phyloP scores from a whole-genome alignment of 352 stramenopile species.

The Pythium rhizo-oryzae region DNA sequence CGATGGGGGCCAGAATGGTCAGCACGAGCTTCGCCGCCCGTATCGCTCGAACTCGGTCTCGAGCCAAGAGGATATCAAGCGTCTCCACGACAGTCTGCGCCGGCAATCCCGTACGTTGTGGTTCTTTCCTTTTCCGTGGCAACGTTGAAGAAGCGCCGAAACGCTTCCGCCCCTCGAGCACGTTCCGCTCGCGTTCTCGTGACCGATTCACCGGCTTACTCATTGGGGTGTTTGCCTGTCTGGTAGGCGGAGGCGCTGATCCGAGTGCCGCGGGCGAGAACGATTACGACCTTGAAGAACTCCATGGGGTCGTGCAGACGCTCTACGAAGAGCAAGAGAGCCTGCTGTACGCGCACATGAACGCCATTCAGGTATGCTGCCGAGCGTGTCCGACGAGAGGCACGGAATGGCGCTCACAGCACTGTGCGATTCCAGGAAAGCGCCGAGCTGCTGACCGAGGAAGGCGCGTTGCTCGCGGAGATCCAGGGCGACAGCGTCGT shows the following conservation, averaged over 20 bases:
- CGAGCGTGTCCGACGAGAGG: too few relatives aligned
- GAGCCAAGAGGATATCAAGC: constrained; percentile 68
- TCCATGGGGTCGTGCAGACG: constrained; percentile 81
- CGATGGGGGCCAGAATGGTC: constrained; percentile 17
- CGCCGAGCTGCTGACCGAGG: constrained; percentile 96
- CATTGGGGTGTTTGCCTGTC: not conserved
- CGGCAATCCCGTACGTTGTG: constrained; percentile 48
- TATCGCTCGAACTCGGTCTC: constrained; percentile 39
- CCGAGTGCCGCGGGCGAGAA: constrained; percentile 24
- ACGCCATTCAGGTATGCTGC: constrained; percentile 86
- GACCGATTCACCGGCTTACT: not conserved
- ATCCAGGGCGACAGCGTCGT: constrained; percentile 87
- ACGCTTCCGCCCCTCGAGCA: not conserved
- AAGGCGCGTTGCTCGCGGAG: constrained; percentile 88
- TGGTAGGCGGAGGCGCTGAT: constrained; percentile 3
- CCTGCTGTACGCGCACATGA: constrained; percentile 97
- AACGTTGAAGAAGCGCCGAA: constrained; percentile 3
- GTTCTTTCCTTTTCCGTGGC: not conserved
- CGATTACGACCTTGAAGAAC: constrained; percentile 57
- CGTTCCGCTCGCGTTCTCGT: constrained; percentile 15
- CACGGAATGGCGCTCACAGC: not conserved
- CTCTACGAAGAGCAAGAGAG: constrained; percentile 97
- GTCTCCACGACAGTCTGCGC: constrained; percentile 55
- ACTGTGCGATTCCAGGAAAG: constrained; percentile 80
- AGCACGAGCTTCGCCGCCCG: constrained; percentile 25